phyloP scores from a whole-genome alignment of 805 yeast species.

The Ogataea ramenticola region DNA sequence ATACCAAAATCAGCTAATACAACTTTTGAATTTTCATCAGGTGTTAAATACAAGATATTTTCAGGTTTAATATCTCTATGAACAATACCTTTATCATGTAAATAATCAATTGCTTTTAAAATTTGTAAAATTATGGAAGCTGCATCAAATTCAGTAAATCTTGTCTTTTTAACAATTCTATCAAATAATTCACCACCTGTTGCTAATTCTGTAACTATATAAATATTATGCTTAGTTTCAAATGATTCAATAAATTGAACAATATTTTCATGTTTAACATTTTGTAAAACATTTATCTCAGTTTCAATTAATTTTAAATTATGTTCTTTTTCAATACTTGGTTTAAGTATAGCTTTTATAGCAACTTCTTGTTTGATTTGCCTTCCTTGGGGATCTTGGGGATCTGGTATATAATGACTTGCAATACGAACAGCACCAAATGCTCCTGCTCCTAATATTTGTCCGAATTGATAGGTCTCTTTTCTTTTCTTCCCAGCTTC shows the following conservation, averaged over 20 bases:
- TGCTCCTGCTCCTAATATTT: constrained; percentile 89
- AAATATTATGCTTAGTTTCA: constrained; percentile 78
- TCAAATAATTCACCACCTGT: constrained; percentile 91
- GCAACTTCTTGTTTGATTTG: no score
- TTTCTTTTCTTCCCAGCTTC: neutral
- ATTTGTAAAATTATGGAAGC: constrained; percentile 61
- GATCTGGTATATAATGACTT: constrained; percentile 14
- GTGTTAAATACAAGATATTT: constrained; percentile 57
- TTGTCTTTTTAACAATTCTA: constrained; percentile 65
- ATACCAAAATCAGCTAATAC: constrained; percentile 92
- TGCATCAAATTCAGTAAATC: constrained; percentile 82
- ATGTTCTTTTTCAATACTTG: constrained; percentile 71
- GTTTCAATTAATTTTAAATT: constrained; percentile 52
- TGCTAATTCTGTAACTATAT: constrained; percentile 84
- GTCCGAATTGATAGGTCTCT: constrained; percentile 59
- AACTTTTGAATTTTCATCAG: constrained; percentile 48
- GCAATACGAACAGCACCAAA: constrained; percentile 91
- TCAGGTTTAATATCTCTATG: constrained; percentile 72
- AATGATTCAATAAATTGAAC: constrained; percentile 83
- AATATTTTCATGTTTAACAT: constrained; percentile 68
- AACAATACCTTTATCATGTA: constrained; percentile 65
- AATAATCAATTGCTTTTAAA: constrained; percentile 63
- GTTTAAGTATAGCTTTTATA: constrained; percentile 72
- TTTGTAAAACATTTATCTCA: constrained; percentile 60
- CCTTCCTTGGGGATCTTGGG: constrained; percentile 29